Conservation (phyloP, 805 yeast species). For the Tetrapisispora taiwanensis region DNA sequence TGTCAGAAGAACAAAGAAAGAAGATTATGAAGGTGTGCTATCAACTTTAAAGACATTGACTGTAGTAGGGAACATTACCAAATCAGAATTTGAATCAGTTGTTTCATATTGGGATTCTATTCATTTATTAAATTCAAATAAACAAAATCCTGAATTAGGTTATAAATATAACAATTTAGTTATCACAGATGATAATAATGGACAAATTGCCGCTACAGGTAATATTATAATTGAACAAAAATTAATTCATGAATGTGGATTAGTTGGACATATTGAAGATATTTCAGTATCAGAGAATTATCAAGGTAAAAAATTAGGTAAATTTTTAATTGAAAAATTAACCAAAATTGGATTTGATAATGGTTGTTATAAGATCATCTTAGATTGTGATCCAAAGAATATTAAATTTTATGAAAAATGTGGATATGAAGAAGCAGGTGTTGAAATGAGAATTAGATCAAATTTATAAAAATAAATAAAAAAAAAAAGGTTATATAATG, state of each 20-base stretch:
- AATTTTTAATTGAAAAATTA: conserved; percentile 50
- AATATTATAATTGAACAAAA: conserved; percentile 71
- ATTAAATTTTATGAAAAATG: conserved; percentile 84
- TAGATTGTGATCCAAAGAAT: conserved; percentile 81
- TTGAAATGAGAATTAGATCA: conserved; percentile 46
- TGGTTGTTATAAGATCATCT: conserved; percentile 80
- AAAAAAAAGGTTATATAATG: background rate
- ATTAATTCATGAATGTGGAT: conserved; percentile 72
- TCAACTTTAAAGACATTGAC: conserved; percentile 62
- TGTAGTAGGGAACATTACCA: conserved; percentile 64
- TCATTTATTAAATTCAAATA: conserved; percentile 10
- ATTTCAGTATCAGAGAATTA: conserved; percentile 66
- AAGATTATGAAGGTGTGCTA: conserved; percentile 54
- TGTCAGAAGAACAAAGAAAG: conserved; percentile 44
- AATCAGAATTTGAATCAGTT: conserved; percentile 39
- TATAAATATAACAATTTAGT: conserved; percentile 62
- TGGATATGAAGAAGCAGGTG: conserved; percentile 56
- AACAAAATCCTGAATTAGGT: conserved; percentile 8
- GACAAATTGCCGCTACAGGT: conserved; percentile 71
- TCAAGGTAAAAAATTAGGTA: conserved; percentile 81
- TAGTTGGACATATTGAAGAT: conserved; percentile 91
- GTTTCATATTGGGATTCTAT: conserved; percentile 48
- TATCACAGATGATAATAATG: conserved; percentile 39
- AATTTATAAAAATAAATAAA: background rate
- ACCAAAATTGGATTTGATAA: conserved; percentile 44